Base-by-base conservation (phyloP, 2,329 filamentous ascomycete genomes). In the Dactylellina leptospora region DNA sequence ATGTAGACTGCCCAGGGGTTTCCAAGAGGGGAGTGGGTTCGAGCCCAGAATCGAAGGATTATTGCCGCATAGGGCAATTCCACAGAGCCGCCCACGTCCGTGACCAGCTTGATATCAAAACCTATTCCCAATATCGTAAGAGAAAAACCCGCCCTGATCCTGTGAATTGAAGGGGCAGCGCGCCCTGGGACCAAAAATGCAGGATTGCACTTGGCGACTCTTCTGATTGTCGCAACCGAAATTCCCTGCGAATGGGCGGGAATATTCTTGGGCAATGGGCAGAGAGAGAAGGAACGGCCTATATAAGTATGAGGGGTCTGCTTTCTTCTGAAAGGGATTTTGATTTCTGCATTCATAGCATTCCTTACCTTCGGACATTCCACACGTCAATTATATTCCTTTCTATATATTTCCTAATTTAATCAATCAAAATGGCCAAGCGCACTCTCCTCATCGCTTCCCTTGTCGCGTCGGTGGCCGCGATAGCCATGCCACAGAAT, bases 261-360 rank as follows among this genome's bases (percentile, higher is more conserved):
- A 50, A 55, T 33, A 33, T 63, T 22, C 40, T 51, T 40, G 28
- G 27, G 22, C 2, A 23, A 42, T 45, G 28, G 20, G 23, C 13
- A 28, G 20, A 13, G 20, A 44, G 23, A 22, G 30, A 51, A 23
- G 16, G 16, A 13, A 6, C 22, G 27, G 27, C 48, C 13, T 66
- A 66, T 66, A 66, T 66, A 66, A 66, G 45, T 48, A 55, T 25
- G 20, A 48, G 48, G 54, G 59, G 59, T n/a, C n/a, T n/a, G 25
- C 42, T 16, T 47, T 36, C 27, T 33, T 25, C 13, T 23, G 36
- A 33, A 22, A 28, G 18, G n/a, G n/a, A n/a, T n/a, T n/a, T n/a
- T n/a, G n/a, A n/a, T n/a, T n/a, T n/a, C n/a, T n/a, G n/a, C n/a
- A n/a, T n/a, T n/a, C n/a, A 16, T 38, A 6, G 11, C 55, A 47